phyloP scores from a whole-genome alignment of 352 stramenopile species.

The Hyaloperonospora brassicae region DNA sequence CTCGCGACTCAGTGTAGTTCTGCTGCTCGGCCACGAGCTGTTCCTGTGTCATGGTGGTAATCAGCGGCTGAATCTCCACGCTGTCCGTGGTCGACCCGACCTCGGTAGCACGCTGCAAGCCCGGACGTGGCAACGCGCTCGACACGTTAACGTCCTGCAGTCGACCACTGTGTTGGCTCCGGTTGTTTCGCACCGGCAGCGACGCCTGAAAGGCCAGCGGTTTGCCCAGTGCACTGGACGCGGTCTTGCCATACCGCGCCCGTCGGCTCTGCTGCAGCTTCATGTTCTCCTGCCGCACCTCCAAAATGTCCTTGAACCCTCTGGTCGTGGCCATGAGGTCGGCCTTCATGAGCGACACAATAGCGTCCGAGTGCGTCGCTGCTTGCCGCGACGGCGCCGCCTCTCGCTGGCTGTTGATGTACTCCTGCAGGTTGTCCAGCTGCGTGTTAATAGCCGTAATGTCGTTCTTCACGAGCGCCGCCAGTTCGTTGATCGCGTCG shows the following conservation, averaged over 20 bases:
- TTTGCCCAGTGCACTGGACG: constrained; percentile 62
- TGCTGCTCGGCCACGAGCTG: constrained; percentile 72
- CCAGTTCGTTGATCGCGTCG: constrained; percentile 76
- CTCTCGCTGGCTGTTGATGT: constrained; percentile 61
- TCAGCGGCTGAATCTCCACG: constrained; percentile 59
- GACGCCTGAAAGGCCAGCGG: constrained; percentile 61
- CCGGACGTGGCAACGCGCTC: constrained; percentile 50
- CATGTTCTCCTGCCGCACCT: constrained; percentile 83
- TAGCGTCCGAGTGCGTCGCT: constrained; percentile 71
- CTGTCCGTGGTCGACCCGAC: constrained; percentile 21
- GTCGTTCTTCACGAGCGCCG: constrained; percentile 76
- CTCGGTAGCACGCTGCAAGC: constrained; percentile 9
- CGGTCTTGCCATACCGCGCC: constrained; percentile 67
- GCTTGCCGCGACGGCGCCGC: constrained; percentile 53
- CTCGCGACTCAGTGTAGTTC: constrained; percentile 65
- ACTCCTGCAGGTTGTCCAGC: constrained; percentile 78
- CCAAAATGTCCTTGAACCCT: constrained; percentile 81
- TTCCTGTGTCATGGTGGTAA: constrained; percentile 62
- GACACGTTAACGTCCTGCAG: constrained; percentile 36
- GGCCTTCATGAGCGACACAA: constrained; percentile 82
- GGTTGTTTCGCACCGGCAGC: constrained; percentile 22
- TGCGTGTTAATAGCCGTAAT: constrained; percentile 84
- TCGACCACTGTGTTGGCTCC: constrained; percentile 21
- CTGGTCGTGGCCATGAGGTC: constrained; percentile 70
- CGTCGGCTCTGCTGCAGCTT: constrained; percentile 77